Percentiles rank a stretch among this genome's conserved stretches.
Evolutionary conservation across 2,329 filamentous ascomycete species (phyloP).

Genomic region (Didymella arachidicola): DNA sequence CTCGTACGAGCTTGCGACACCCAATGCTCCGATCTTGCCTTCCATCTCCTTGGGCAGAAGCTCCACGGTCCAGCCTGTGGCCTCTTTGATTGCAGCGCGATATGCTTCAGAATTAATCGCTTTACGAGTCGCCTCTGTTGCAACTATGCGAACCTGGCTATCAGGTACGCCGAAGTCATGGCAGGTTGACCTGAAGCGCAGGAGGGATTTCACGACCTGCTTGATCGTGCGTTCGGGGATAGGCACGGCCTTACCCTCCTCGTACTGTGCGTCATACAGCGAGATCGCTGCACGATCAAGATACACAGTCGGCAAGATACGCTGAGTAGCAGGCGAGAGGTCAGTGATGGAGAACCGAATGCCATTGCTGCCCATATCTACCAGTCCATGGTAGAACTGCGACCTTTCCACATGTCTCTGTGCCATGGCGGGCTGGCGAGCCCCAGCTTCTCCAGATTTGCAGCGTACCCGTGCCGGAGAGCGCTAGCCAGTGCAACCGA

Average conservation of each 20-base stretch:
- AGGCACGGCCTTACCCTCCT: slow-evolving; percentile 54
- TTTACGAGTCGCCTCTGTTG: slow-evolving; percentile 87
- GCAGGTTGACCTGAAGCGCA: slow-evolving; percentile 76
- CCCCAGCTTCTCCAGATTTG: slow-evolving; percentile 27
- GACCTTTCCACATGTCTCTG: slow-evolving; percentile 26
- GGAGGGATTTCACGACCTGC: slow-evolving; percentile 71
- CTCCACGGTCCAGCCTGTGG: slow-evolving; percentile 72
- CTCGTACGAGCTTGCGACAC: slow-evolving; percentile 77
- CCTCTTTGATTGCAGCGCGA: slow-evolving; percentile 67
- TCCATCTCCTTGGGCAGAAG: slow-evolving; percentile 82
- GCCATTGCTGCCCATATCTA: slow-evolving; percentile 71
- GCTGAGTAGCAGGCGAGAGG: slow-evolving; percentile 72
- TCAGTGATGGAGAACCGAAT: slow-evolving; percentile 92
- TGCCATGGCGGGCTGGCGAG: slow-evolving; percentile 18
- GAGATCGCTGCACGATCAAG: slow-evolving; percentile 82
- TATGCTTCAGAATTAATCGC: slow-evolving; percentile 77
- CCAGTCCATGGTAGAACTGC: slow-evolving; percentile 43
- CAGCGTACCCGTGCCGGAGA: slow-evolving; percentile 23
- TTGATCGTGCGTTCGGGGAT: slow-evolving; percentile 68
- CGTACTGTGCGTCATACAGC: slow-evolving; percentile 79
- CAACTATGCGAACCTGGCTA: slow-evolving; percentile 75
- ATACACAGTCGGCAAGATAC: slow-evolving; percentile 79
- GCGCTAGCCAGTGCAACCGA: slow-evolving; percentile 26
- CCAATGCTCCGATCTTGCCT: slow-evolving; percentile 82
- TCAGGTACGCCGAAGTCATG: slow-evolving; percentile 71